Base-by-base conservation (phyloP, 345 rosid genomes). In the Melastoma malabathricum region DNA sequence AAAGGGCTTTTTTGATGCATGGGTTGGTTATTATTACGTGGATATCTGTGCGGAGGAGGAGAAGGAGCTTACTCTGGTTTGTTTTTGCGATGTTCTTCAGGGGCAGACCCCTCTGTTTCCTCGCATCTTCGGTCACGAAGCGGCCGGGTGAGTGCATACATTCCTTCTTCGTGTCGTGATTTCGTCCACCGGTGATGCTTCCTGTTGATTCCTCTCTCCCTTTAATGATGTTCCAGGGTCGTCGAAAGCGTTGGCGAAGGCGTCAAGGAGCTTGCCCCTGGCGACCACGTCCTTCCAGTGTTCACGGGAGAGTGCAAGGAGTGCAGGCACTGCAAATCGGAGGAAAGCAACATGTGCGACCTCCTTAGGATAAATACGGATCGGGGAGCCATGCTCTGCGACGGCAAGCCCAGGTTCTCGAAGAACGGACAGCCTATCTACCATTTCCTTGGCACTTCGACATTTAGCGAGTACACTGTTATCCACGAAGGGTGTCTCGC, bases 91-190 rank as follows among this genome's bases (percentile, higher is more conserved):
- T 14, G 0, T 0, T 18, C 49, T 29, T 27, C 62, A 66, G 75
- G 76, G 69, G 6, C 76, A 71, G 46, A 68, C 67, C 43, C 70
- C 73, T 0, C 25, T 72, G 47, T 72, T 72, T 61, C 76, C 72
- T 48, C 66, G 70, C 13, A 67, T 72, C 7, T 58, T 63, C 13
- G 76, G 76, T 60, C 76, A 72, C 34, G 76, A 72, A 63, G 76
- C 72, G 18, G 66, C 69, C 6, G 69, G 76, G 75, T 71, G 52
- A 6, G 62, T 39, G 15, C 47, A 10, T 12, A 41, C n/a, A n/a
- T n/a, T n/a, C 6, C 13, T 12, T 9, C 9, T 34, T 34, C 41
- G 41, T 6, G 10, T 7, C 5, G 7, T 34, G 2, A 12, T 34
- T 34, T 9, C 10, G 9, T 34, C 9, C 12, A 12, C 9, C 9